These are phyloP conservation scores for Boletus rex-veris DNA, from an alignment of 768 basidiomycete genomes.

Conservation along the genomic window DNA sequence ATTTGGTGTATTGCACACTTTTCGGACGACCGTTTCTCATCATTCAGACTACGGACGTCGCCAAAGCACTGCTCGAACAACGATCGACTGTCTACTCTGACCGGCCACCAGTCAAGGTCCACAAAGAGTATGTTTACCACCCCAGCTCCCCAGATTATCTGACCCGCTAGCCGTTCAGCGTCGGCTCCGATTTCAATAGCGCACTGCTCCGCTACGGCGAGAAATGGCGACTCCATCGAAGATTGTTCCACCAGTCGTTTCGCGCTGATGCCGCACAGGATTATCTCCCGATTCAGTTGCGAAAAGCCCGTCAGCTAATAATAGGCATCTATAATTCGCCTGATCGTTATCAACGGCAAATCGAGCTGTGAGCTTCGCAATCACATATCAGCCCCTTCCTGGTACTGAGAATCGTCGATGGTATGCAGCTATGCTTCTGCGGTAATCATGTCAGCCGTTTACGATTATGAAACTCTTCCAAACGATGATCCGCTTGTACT, in stretches of 20 bases:
- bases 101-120: slow-evolving; percentile 31
- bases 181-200: slow-evolving; percentile 32
- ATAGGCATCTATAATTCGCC: slow-evolving; percentile 22
- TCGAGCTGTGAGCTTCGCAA: slow-evolving; percentile 27
- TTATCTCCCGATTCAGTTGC: slow-evolving; percentile 27
- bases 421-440: slow-evolving; percentile 30
- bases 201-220: slow-evolving; percentile 30
- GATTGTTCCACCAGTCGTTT: slow-evolving; percentile 33
- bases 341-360: slow-evolving; percentile 25
- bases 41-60: slow-evolving; percentile 30
- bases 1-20: slow-evolving; percentile 30
- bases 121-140: slow-evolving; percentile 22
- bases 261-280: slow-evolving; percentile 24
- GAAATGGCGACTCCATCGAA: slow-evolving; percentile 31
- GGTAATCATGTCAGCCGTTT: slow-evolving; percentile 33
- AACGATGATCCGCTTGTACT: slow-evolving; percentile 28
- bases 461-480: slow-evolving; percentile 31
- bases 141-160: neutral
- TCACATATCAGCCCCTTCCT: neutral
- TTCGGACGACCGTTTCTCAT: slow-evolving; percentile 34
- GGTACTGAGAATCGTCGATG: slow-evolving; percentile 1
- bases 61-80: slow-evolving; percentile 35
- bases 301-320: slow-evolving; percentile 28
- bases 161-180: slow-evolving; percentile 8
- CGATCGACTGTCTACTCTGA: slow-evolving; percentile 38